Percentiles rank a stretch among this genome's conserved stretches.
Conservation (phyloP, 768 basidiomycete species). For the Russula ochroleuca region DNA sequence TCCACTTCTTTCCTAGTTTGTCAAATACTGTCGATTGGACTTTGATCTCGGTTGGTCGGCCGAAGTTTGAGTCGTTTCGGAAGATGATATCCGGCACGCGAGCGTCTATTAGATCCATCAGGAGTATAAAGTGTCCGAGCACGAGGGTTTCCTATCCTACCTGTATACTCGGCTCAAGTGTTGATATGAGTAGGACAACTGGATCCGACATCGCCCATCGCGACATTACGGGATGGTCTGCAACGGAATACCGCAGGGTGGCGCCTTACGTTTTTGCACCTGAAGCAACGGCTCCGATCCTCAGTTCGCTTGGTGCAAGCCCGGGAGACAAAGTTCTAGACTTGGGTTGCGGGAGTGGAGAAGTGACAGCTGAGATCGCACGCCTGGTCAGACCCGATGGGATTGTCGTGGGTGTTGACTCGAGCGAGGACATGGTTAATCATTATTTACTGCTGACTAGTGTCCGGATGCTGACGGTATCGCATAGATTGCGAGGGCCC, state of each 20-base stretch:
- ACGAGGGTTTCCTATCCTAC: background rate
- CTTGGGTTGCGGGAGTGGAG: constrained; percentile 80
- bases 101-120: background rate
- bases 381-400: constrained; percentile 48
- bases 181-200: background rate
- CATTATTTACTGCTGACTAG: background rate
- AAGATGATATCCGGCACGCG: background rate
- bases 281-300: constrained; percentile 49
- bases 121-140: constrained; percentile 5
- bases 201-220: background rate
- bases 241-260: constrained; percentile 55
- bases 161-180: too few species aligned
- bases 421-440: constrained; percentile 67
- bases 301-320: constrained; percentile 56
- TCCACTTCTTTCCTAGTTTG: too few species aligned
- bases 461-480: background rate
- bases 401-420: constrained; percentile 63
- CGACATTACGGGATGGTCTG: constrained; percentile 45
- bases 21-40: background rate
- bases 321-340: constrained; percentile 71
- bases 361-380: constrained; percentile 59
- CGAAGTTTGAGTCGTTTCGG: constrained; percentile 5
- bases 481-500: constrained; percentile 51
- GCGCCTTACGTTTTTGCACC: constrained; percentile 69
- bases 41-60: constrained; percentile 1